Percentiles rank a stretch among this genome's conserved stretches.
Evolutionary conservation across 305 asterid genomes (phyloP).

Genomic region (Fraxinus latifolia): DNA sequence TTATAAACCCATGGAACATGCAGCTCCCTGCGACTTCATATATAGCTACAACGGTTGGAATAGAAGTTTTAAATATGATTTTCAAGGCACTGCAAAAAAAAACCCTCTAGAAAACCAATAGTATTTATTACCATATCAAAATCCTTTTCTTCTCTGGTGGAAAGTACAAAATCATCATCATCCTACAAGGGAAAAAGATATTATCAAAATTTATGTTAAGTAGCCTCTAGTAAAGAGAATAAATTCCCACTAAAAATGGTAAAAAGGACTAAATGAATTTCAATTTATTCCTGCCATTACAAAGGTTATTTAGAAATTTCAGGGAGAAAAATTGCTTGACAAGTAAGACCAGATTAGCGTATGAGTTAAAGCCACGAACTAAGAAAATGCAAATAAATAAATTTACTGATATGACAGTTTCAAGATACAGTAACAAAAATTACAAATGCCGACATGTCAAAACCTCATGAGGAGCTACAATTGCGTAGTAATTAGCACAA

Average conservation of each 20-base stretch:
- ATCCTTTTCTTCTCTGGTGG: conserved; percentile 60
- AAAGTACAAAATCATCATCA: conserved; percentile 71
- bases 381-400: neutral
- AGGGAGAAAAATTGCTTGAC: conserved; percentile 6
- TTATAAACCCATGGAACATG: neutral
- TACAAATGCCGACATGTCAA: neutral
- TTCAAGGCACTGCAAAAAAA: conserved; percentile 11
- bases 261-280: neutral
- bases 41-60: neutral
- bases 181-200: conserved; percentile 41
- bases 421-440: neutral
- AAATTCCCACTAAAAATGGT: conserved; percentile 16
- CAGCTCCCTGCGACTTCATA: conserved; percentile 1
- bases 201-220: conserved; percentile 9
- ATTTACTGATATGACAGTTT: neutral
- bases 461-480: neutral
- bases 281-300: neutral
- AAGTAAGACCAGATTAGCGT: neutral
- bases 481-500: neutral
- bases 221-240: conserved; percentile 17
- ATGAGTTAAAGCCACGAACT: neutral
- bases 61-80: conserved; percentile 6
- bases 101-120: neutral
- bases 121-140: conserved; percentile 42
- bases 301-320: conserved; percentile 1